Evolutionary conservation across 164 flowering plant species (phyloP), one percentile per base, ranked within the genome.

Genomic region (Nelumbo lutea): DNA sequence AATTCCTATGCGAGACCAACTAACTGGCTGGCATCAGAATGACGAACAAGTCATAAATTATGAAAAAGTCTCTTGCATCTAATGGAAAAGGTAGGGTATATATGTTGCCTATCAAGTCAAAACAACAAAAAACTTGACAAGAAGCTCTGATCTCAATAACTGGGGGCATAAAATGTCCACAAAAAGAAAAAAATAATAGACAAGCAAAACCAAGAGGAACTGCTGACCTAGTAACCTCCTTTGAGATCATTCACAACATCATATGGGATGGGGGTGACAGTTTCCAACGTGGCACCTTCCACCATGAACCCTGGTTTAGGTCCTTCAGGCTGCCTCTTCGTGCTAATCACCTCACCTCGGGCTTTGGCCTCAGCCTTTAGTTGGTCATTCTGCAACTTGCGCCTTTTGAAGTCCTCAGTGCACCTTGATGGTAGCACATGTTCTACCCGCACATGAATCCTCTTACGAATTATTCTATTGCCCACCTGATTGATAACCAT

Each of bases 261-360:
- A 42, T 86, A 88, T 0, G 96, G 93, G 52, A 90, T 88, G 2
- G 93, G 96, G 40, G 96, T 90, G 3, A 90, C 96, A n/a, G 93
- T 90, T 66, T 88, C 93, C 69, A 90, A 53, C 6, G 86, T 83
- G 1, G 90, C 85, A 64, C 90, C 93, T 72, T 85, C 91, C 46
- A 90, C 96, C 96, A 87, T 84, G 79, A 90, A 90, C 27, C 96
- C 96, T 15, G 91, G 93, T 59, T 90, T 90, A 3, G 93, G 96
- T 4, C 93, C 96, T 69, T 74, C 70, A 0, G 93, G 96, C 73
- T 87, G 89, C 72, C 93, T 81, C 84, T 90, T 90, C 2, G 96
- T 90, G 86, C 91, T 87, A 38, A 90, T 90, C 42, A 78, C 69
- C 70, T 83, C 84, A 42, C 96, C 96, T 3, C 73, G 78, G 4